Evolutionary conservation across 106 monocot genomes (phyloP).

Genomic region (Dactylorhiza incarnata): DNA sequence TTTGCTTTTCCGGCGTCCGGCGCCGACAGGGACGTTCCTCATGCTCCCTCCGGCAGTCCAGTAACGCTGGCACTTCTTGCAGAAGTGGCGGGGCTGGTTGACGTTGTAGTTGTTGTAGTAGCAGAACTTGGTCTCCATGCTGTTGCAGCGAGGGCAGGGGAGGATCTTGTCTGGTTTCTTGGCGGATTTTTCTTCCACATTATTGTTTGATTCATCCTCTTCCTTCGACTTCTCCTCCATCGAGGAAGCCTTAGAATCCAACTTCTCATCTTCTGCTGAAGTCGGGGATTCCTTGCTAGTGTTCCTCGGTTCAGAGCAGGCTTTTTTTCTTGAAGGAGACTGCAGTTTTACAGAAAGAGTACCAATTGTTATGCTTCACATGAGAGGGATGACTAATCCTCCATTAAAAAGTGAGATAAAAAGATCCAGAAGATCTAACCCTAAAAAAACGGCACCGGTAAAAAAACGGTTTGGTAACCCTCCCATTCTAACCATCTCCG

Average conservation of each 20-base stretch:
- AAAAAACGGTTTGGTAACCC: too few relatives aligned
- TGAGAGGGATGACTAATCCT: background rate
- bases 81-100: conserved; percentile 47
- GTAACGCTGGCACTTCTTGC: conserved; percentile 25
- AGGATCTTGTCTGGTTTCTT: conserved; percentile 30
- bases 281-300: background rate
- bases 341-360: background rate
- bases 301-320: background rate
- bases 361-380: background rate
- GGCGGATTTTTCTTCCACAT: too few relatives aligned
- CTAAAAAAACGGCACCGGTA: too few relatives aligned
- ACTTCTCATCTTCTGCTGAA: background rate
- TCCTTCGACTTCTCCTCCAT: background rate
- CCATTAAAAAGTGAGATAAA: too few relatives aligned
- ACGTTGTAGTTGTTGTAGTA: conserved; percentile 55
- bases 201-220: background rate
- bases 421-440: too few relatives aligned
- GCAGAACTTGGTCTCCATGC: conserved; percentile 46
- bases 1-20: conserved; percentile 42
- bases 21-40: conserved; percentile 41
- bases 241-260: too few relatives aligned
- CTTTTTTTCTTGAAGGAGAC: background rate
- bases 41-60: conserved; percentile 47
- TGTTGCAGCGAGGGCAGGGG: conserved; percentile 40
- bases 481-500: too few relatives aligned